These are phyloP conservation scores for Testicularia cyperi DNA, from an alignment of 1,284 basidiomycete genomes.

Conservation along the genomic window DNA sequence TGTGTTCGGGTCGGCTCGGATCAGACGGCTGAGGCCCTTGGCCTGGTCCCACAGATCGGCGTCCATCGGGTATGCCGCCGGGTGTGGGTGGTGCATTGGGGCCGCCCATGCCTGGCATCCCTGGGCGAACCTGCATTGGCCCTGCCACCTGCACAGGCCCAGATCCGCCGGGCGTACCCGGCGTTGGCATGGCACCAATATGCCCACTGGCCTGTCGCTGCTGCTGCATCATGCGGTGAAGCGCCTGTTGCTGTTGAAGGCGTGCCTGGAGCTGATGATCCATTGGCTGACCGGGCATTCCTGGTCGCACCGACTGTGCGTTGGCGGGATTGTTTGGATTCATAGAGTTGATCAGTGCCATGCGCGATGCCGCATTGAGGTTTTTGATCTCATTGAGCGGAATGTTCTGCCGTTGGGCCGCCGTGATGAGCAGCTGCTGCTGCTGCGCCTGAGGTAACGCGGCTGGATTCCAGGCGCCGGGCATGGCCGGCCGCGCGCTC, in stretches of 20 bases:
- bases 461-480: conserved; percentile 33
- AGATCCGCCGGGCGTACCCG: conserved; percentile 15
- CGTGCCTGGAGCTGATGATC: conserved; percentile 50
- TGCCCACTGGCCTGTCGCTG: conserved; percentile 28
- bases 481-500: conserved; percentile 4
- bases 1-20: conserved; percentile 25
- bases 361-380: conserved; percentile 43
- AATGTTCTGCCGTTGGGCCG: conserved; percentile 51
- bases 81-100: conserved; percentile 31
- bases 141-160: conserved; percentile 20
- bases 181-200: conserved; percentile 1
- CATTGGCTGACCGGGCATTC: conserved; percentile 28
- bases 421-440: conserved; percentile 50
- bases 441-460: conserved; percentile 48
- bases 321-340: conserved; percentile 40
- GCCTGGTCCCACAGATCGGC: conserved; percentile 27
- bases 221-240: conserved; percentile 47
- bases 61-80: conserved; percentile 25
- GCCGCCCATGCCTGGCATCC: conserved; percentile 21
- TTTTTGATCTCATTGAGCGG: conserved; percentile 55
- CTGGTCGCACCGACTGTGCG: conserved; percentile 26
- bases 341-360: conserved; percentile 48
- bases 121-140: conserved; percentile 29
- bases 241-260: conserved; percentile 42
- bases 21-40: conserved; percentile 2